Conservation (phyloP, 2,329 filamentous ascomycete species). For the Ascochyta koolunga region DNA sequence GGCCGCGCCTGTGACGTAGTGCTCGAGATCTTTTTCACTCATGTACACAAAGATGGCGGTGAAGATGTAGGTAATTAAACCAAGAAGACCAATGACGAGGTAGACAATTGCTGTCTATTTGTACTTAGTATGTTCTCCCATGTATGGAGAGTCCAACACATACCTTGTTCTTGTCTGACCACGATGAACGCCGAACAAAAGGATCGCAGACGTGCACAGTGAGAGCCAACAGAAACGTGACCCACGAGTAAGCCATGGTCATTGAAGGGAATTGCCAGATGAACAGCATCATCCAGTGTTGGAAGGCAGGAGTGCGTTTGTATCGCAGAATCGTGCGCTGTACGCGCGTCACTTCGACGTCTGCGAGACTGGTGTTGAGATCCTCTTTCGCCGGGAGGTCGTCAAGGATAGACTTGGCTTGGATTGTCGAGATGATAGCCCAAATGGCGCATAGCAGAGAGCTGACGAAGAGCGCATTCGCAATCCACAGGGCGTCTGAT, state of each 20-base stretch:
- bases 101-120: conserved; percentile 34
- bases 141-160: not conserved
- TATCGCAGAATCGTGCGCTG: conserved; percentile 30
- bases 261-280: conserved; percentile 41
- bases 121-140: conserved; percentile 1
- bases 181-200: conserved; percentile 26
- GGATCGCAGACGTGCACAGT: conserved; percentile 38
- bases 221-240: conserved; percentile 32
- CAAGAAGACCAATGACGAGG: conserved; percentile 26
- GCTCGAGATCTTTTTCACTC: conserved; percentile 35
- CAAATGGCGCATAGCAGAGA: conserved; percentile 36
- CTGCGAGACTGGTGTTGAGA: conserved; percentile 21
- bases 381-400: conserved; percentile 32
- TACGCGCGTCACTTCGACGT: conserved; percentile 29
- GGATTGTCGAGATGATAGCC: conserved; percentile 38
- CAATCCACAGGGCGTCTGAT: conserved; percentile 26
- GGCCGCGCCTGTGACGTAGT: conserved; percentile 12
- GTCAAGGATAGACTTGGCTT: conserved; percentile 36
- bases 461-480: conserved; percentile 31
- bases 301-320: conserved; percentile 28
- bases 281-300: conserved; percentile 38
- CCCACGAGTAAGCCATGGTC: conserved; percentile 39
- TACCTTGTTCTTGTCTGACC: conserved; percentile 30
- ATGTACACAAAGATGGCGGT: conserved; percentile 33
- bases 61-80: conserved; percentile 32